Evolutionary conservation across 164 flowering plant species (phyloP).

Genomic region (Berberis thunbergii): DNA sequence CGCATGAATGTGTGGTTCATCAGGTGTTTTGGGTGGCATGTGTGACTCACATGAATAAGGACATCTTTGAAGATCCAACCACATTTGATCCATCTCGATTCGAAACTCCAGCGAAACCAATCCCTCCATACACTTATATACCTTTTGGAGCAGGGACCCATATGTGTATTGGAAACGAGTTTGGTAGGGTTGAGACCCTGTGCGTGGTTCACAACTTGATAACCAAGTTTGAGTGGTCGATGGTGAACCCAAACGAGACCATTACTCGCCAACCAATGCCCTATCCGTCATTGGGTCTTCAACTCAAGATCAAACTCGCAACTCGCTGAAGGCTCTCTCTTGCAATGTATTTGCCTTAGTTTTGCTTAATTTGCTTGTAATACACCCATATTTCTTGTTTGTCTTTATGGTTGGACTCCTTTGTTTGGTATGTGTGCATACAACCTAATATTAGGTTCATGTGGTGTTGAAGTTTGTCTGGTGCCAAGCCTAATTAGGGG

Average conservation of each 20-base stretch:
- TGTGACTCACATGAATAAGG: slow-evolving; percentile 1
- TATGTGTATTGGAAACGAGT: background rate
- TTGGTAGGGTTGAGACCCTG: background rate
- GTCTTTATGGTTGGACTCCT: too few species aligned
- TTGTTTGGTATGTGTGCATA: too few species aligned
- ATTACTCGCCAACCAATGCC: background rate
- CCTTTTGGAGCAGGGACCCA: slow-evolving; percentile 1
- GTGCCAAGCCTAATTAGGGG: too few species aligned
- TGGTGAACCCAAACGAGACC: background rate
- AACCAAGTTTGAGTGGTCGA: background rate
- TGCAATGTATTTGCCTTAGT: too few species aligned
- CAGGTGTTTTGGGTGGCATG: slow-evolving; percentile 2
- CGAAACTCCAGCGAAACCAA: background rate
- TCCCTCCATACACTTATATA: background rate
- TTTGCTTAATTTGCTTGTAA: too few species aligned
- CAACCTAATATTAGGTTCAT: too few species aligned
- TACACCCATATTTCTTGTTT: too few species aligned
- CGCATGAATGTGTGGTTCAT: background rate
- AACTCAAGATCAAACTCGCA: background rate
- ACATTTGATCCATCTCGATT: slow-evolving; percentile 2
- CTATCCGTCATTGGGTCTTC: slow-evolving; percentile 1
- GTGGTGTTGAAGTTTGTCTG: too few species aligned
- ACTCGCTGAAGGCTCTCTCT: background rate
- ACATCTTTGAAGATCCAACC: background rate
- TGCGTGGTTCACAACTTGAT: background rate